Base-by-base conservation (phyloP, 2,329 filamentous ascomycete genomes). In the Alternaria sp. region DNA sequence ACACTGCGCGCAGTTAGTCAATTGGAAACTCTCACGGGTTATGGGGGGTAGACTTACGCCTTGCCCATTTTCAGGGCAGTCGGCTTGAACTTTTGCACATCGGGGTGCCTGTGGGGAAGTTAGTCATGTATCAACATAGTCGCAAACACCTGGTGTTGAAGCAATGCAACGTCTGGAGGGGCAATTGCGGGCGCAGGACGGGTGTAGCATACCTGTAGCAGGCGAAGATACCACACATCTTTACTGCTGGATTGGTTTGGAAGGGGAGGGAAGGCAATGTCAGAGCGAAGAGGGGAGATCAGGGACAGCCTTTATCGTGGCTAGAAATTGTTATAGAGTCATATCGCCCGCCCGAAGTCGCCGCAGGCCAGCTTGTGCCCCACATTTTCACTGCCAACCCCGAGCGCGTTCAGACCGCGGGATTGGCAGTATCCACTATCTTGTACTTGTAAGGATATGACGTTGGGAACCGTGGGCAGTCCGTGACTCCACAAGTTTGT, bases 221-320 rank as follows among this genome's bases (percentile, higher is more conserved):
- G 75, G 93, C 94, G 81, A 97, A 97, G 78, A 97, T 96, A 81
- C 93, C 93, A 90, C 93, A 97, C 93, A 97, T 97, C 74, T 80
- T 91, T 85, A 54, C 60, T 51, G 59, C 57, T 62, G 59, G 42
- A 39, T 20, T 39, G 52, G 53, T 9, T 44, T 44, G 53, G 47
- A 41, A 44, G 49, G 32, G 43, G 58, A 58, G 57, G 56, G 32
- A 51, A 60, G 57, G 43, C 38, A 55, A 24, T 62, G 61, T 62
- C 36, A 56, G 51, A 55, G 47, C 32, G 32, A 58, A 47, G 20
- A 30, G 36, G 43, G 44, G 34, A 51, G 52, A 51, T 56, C 42
- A 46, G 38, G 57, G 46, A 39, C 20, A 48, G 22, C 47, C 48
- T 47, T 57, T 54, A 54, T 58, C 49, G 59, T 43, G 28, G 41